Conservation (phyloP, 2,329 filamentous ascomycete genomes). For the Alternaria hordeiaustralica region DNA sequence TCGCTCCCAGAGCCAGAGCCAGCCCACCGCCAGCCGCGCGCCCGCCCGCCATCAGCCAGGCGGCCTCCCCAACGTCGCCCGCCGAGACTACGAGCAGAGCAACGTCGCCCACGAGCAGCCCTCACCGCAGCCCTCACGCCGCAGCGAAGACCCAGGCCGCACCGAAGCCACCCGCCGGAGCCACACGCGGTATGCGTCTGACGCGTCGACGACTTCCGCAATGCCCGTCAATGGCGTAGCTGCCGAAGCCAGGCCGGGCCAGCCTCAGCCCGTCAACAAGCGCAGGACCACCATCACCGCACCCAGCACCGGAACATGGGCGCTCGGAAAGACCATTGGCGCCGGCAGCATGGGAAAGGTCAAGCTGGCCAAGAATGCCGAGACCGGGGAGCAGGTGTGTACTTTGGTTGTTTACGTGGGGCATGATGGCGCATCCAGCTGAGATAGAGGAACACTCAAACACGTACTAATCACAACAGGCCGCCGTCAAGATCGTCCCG, state of each 20-base stretch:
- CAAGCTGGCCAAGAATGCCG: conserved; percentile 89
- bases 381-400: conserved; percentile 86
- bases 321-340: conserved; percentile 94
- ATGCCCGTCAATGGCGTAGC: conserved; percentile 49
- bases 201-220: conserved; percentile 48
- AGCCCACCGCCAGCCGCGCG: conserved; percentile 35
- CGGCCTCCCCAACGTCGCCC: conserved; percentile 60
- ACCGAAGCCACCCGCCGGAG: conserved; percentile 61
- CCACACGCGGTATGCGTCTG: conserved; percentile 55
- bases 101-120: conserved; percentile 65
- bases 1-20: conserved; percentile 47
- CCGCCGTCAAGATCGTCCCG: conserved; percentile 96
- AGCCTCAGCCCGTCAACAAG: conserved; percentile 35
- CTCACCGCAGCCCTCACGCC: conserved; percentile 53
- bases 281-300: conserved; percentile 85
- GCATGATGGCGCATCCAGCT: background rate
- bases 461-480: conserved; percentile 58
- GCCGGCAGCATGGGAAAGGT: conserved; percentile 99
- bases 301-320: conserved; percentile 84
- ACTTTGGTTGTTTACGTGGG: background rate
- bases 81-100: conserved; percentile 76
- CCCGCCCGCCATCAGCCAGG: conserved; percentile 50
- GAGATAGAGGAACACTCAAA: background rate
- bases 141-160: conserved; percentile 66
- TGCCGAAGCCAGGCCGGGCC: conserved; percentile 34